Evolutionary conservation across 1,284 basidiomycete species (phyloP).

Genomic region (Ceratobasidium sp.): DNA sequence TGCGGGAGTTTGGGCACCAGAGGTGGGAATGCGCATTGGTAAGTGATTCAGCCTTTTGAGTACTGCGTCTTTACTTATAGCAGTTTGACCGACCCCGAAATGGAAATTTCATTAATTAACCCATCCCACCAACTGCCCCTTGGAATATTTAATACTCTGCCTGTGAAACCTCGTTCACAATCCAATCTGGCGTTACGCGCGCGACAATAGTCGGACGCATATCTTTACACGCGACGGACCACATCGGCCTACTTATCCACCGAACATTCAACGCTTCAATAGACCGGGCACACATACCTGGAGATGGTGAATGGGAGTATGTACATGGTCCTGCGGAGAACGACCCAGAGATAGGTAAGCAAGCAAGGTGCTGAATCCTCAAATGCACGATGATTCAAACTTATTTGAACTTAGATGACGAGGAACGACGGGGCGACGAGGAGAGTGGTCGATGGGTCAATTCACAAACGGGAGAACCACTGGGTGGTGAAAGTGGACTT

Average conservation of each 20-base stretch:
- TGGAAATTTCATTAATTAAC: too few relatives aligned
- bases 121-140: too few relatives aligned
- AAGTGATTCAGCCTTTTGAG: slow-evolving; percentile 51
- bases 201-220: slow-evolving; percentile 76
- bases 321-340: slow-evolving; percentile 83
- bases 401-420: slow-evolving; percentile 51
- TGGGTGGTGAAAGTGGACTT: slow-evolving; percentile 77
- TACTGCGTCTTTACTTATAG: neutral
- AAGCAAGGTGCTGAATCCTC: slow-evolving; percentile 48
- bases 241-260: slow-evolving; percentile 91
- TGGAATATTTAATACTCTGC: too few relatives aligned
- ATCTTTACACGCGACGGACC: slow-evolving; percentile 92
- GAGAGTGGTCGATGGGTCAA: slow-evolving; percentile 85
- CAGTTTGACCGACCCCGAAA: neutral
- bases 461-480: slow-evolving; percentile 70
- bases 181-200: neutral
- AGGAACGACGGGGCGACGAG: slow-evolving; percentile 52
- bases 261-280: slow-evolving; percentile 98
- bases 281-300: slow-evolving; percentile 89
- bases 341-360: slow-evolving; percentile 73
- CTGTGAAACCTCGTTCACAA: too few relatives aligned
- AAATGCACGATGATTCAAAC: slow-evolving; percentile 48
- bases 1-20: slow-evolving; percentile 90
- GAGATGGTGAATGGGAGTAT: slow-evolving; percentile 79
- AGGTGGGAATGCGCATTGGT: slow-evolving; percentile 86